Conservation (phyloP, 768 basidiomycete genomes). For the Phallus indusiatus region DNA sequence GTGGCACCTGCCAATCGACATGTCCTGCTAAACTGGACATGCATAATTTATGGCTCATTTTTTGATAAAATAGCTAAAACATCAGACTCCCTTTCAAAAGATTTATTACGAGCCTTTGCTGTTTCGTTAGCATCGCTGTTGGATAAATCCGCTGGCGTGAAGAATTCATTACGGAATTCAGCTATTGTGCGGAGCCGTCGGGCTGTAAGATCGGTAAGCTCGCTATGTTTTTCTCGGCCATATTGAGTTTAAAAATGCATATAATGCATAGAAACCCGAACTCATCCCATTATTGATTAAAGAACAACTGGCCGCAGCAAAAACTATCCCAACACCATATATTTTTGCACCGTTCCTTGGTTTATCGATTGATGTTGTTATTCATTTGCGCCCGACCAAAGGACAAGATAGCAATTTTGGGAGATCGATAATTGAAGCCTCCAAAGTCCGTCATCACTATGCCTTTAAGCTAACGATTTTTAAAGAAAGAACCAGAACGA, state of each 20-base stretch:
- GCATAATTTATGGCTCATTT: constrained; percentile 49
- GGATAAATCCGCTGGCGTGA: constrained; percentile 40
- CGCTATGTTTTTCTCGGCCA: background rate
- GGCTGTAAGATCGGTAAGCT: constrained; percentile 54
- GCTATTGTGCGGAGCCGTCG: constrained; percentile 52
- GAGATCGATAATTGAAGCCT: constrained; percentile 21
- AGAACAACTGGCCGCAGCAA: constrained; percentile 42
- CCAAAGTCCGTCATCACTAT: constrained; percentile 25
- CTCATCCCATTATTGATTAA: constrained; percentile 41
- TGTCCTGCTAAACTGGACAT: constrained; percentile 64
- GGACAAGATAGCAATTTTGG: constrained; percentile 32
- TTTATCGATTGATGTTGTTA: constrained; percentile 57
- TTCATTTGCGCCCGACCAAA: constrained; percentile 52
- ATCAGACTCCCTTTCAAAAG: constrained; percentile 37
- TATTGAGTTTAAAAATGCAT: background rate
- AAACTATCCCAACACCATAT: constrained; percentile 36
- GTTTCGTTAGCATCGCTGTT: constrained; percentile 50
- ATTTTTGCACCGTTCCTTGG: constrained; percentile 48
- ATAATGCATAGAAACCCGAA: constrained; percentile 24
- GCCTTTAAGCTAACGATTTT: background rate
- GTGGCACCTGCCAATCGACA: constrained; percentile 54
- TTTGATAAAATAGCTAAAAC: constrained; percentile 34
- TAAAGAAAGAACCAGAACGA: constrained; percentile 32
- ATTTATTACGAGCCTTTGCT: constrained; percentile 46
- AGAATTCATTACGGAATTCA: constrained; percentile 50